Percentiles rank a stretch among this genome's conserved stretches.
phyloP scores from a whole-genome alignment of 306 rosid species.

The Begonia fuchsioides region DNA sequence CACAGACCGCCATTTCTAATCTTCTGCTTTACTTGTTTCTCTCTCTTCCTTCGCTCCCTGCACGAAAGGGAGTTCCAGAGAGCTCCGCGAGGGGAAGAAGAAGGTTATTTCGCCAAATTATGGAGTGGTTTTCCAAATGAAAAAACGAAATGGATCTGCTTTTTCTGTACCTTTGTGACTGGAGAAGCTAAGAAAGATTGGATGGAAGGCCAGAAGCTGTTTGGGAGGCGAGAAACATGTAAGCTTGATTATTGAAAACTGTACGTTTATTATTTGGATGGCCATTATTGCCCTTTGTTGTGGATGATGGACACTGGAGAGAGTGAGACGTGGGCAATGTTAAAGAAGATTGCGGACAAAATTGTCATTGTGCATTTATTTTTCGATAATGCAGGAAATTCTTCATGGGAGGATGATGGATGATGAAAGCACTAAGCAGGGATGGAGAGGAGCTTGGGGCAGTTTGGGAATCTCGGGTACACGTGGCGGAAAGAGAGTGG shows the following conservation, averaged over 20 bases:
- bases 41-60: constrained; percentile 7
- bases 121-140: constrained; percentile 1
- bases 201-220: constrained; percentile 19
- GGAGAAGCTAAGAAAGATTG: constrained; percentile 20
- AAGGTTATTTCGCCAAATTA: constrained; percentile 12
- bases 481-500: constrained; percentile 58
- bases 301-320: constrained; percentile 20
- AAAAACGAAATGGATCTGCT: constrained; percentile 16
- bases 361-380: neutral
- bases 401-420: constrained; percentile 26
- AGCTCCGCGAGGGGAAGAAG: constrained; percentile 16
- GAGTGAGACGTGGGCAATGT: constrained; percentile 3
- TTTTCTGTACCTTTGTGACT: constrained; percentile 13
- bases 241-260: constrained; percentile 14
- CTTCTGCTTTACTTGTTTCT: no score
- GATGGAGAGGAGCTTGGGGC: constrained; percentile 37
- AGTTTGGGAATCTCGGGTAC: constrained; percentile 47
- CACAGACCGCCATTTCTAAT: constrained; percentile 55
- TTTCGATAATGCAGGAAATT: constrained; percentile 5
- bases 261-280: constrained; percentile 19
- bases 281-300: constrained; percentile 53
- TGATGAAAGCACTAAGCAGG: constrained; percentile 23
- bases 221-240: constrained; percentile 17
- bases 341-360: neutral
- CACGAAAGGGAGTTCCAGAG: constrained; percentile 9